Evolutionary conservation across 1,139 yeast species (phyloP), one percentile per base, ranked within the genome.

Genomic region (Debaryomycetaceae sp.): DNA sequence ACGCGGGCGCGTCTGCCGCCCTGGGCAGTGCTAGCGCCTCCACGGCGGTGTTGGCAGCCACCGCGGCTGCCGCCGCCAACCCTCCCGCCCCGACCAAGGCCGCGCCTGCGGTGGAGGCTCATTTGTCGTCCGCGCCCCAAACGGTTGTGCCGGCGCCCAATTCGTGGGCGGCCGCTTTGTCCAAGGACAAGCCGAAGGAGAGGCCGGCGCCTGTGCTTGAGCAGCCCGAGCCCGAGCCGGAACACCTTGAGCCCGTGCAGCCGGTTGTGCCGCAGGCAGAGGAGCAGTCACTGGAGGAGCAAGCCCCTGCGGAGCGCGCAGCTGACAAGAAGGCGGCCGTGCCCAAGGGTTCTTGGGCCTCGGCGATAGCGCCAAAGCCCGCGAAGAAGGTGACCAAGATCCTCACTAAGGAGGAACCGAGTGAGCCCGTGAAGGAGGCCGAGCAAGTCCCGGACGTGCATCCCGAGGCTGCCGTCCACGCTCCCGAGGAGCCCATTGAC

Each of bases 301-400:
- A 34, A 12, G 18, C 36, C 20, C 31, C 44, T 27, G 30, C 37
- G 28, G 17, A 30, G 13, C 16, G 28, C 15, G 26, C 34, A 17
- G 25, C 30, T 9, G 49, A 50, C 34, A 58, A 52, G 38, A 50
- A 49, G 39, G 58, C 63, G 20, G 41, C 56, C 18, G 46, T 58
- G 29, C 58, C 66, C 18, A 49, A 48, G 34, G 56, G 64, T 14
- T 62, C 79, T 4, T 75, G 81, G 82, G 81, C 78, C 20, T 65
- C 78, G 18, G 75, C 75, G 37, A 73, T 75, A 43, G 69, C 80
- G 33, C 78, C 82, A 39, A 70, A 71, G 46, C 62, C 67, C 38
- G 63, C 51, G 15, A 33, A 33, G 33, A 17, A 18, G 9, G 26
- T 25, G 42, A 62, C 65, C 25, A 59, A 52, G 35, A 52, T 48